A percentile compares a stretch with the other conserved stretches of the same genome.
phyloP scores from a whole-genome alignment of 345 rosid species.

The Hypericum androsaemum region DNA sequence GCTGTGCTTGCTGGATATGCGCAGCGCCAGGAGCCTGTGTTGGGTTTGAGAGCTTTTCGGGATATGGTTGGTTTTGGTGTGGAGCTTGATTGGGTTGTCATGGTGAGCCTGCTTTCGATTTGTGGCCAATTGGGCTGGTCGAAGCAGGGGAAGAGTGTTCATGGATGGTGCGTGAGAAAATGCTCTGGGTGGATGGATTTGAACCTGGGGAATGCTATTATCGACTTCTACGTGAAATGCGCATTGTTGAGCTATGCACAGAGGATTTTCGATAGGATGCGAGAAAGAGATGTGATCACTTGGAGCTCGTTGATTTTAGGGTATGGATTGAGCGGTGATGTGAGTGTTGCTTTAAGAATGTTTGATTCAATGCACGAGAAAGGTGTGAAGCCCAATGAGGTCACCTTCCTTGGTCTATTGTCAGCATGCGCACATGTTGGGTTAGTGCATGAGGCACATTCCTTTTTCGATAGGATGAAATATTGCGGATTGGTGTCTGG shows the following conservation, averaged over 20 bases:
- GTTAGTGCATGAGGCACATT: slow-evolving; percentile 34
- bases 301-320: slow-evolving; percentile 64
- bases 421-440: slow-evolving; percentile 63
- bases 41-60: slow-evolving; percentile 35
- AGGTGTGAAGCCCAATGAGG: slow-evolving; percentile 38
- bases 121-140: slow-evolving; percentile 44
- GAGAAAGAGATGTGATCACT: slow-evolving; percentile 40
- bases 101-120: slow-evolving; percentile 50
- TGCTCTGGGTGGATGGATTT: slow-evolving; percentile 26
- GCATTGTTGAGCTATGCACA: slow-evolving; percentile 25
- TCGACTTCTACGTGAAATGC: slow-evolving; percentile 52
- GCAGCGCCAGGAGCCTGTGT: slow-evolving; percentile 37
- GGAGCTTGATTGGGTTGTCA: slow-evolving; percentile 46
- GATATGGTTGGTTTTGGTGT: slow-evolving; percentile 31
- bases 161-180: slow-evolving; percentile 53
- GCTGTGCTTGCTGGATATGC: slow-evolving; percentile 59
- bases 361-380: slow-evolving; percentile 32
- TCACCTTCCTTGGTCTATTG: slow-evolving; percentile 57
- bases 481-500: slow-evolving; percentile 29
- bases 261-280: slow-evolving; percentile 31
- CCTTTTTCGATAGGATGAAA: slow-evolving; percentile 32
- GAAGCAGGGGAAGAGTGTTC: slow-evolving; percentile 49
- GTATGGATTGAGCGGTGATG: slow-evolving; percentile 42
- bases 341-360: slow-evolving; percentile 22
- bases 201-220: slow-evolving; percentile 46